phyloP scores from a whole-genome alignment of 805 yeast species.

The Pachysolen tannophilus region DNA sequence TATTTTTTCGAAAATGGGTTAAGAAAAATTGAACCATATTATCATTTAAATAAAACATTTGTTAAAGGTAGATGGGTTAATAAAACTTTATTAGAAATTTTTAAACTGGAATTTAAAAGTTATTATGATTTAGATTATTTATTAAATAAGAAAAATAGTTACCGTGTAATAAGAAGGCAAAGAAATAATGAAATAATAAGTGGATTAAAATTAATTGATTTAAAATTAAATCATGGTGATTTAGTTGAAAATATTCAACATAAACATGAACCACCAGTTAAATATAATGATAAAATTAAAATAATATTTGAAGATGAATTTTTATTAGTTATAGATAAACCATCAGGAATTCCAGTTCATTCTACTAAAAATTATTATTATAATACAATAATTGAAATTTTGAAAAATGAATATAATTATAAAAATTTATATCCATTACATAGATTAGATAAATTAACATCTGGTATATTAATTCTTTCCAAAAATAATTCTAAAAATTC shows the following conservation, averaged over 20 bases:
- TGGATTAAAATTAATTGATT: constrained; percentile 9
- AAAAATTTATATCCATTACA: constrained; percentile 31
- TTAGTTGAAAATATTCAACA: constrained; percentile 25
- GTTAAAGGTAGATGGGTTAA: constrained; percentile 39
- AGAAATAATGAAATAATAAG: constrained; percentile 2
- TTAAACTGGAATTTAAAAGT: constrained; percentile 29
- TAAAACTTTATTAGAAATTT: constrained; percentile 28
- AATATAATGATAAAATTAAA: constrained; percentile 12
- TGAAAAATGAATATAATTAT: constrained; percentile 23
- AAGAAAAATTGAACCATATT: constrained; percentile 33
- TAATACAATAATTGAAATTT: constrained; percentile 35
- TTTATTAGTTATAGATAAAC: constrained; percentile 39
- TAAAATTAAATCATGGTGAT: constrained; percentile 11
- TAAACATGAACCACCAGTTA: constrained; percentile 38
- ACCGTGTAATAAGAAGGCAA: background rate
- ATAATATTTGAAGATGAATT: constrained; percentile 27
- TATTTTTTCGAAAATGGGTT: constrained; percentile 24
- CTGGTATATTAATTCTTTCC: constrained; percentile 40
- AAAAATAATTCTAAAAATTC: constrained; percentile 26
- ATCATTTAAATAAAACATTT: constrained; percentile 24
- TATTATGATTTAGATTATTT: constrained; percentile 17
- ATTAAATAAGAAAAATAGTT: constrained; percentile 1
- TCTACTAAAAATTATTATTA: constrained; percentile 36
- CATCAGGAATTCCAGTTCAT: constrained; percentile 47
- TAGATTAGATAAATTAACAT: constrained; percentile 43